These are phyloP conservation scores for Fusarium sp. DNA, from an alignment of 2,329 filamentous ascomycete species.

Conservation along the genomic window DNA sequence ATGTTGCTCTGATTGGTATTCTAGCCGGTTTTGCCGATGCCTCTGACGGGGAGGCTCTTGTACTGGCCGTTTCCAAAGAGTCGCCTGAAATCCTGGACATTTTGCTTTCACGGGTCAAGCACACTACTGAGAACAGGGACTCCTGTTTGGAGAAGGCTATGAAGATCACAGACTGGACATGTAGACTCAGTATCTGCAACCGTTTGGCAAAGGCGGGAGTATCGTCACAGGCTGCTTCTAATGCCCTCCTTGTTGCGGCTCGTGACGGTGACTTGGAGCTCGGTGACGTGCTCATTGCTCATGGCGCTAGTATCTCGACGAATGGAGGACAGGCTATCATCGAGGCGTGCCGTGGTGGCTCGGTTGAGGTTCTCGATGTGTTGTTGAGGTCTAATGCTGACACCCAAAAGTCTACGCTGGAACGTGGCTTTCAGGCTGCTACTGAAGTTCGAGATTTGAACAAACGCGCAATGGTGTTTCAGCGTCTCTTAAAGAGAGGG, in stretches of 20 bases:
- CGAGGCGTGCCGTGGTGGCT: constrained; percentile 66
- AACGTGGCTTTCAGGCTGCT: constrained; percentile 67
- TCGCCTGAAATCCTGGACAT: constrained; percentile 61
- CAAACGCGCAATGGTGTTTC: constrained; percentile 63
- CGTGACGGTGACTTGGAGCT: constrained; percentile 66
- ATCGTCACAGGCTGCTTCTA: constrained; percentile 60
- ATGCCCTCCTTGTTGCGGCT: constrained; percentile 65
- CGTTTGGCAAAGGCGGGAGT: constrained; percentile 62
- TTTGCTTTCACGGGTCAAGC: constrained; percentile 57
- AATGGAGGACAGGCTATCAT: constrained; percentile 67
- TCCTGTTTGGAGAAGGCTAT: constrained; percentile 60
- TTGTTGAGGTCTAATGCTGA: constrained; percentile 59
- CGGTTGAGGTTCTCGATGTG: constrained; percentile 63
- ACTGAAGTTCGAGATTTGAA: constrained; percentile 65
- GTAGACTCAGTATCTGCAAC: constrained; percentile 60
- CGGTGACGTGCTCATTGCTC: constrained; percentile 63
- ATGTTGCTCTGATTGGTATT: constrained; percentile 62
- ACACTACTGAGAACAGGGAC: constrained; percentile 56
- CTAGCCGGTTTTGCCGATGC: constrained; percentile 63
- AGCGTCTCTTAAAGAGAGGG: constrained; percentile 63
- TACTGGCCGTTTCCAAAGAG: constrained; percentile 61
- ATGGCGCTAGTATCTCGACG: constrained; percentile 65
- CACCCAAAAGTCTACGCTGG: constrained; percentile 59
- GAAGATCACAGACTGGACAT: constrained; percentile 55
- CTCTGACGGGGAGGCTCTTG: constrained; percentile 63